Evolutionary conservation across 2,329 filamentous ascomycete genomes (phyloP), one percentile per base, ranked within the genome.

Genomic region (Aspergillaceae sp.): DNA sequence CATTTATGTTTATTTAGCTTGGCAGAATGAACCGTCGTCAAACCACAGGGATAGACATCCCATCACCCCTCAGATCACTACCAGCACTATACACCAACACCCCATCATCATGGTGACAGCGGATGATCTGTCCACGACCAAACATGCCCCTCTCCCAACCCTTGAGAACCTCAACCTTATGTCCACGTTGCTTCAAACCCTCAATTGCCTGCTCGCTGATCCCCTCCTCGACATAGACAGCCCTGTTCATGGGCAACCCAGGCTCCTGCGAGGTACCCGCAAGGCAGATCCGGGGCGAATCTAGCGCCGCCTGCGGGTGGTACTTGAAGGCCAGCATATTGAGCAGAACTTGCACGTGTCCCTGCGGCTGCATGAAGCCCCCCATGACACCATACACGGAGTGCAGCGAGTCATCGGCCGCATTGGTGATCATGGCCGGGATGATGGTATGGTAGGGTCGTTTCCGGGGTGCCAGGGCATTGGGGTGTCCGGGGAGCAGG

Each of bases 361-460:
- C 92, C 67, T 97, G 92, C 0, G 92, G 92, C 70, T 98, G 92
- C 86, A 97, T 97, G 69, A 94, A 97, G 2, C 89, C 91, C 44
- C 92, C 92, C 92, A 97, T 97, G 49, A 97, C 91, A 44, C 92
- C 92, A 59, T 91, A 96, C 0, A 94, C 86, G 3, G 81, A 85
- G 65, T 95, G 87, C 47, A 97, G 70, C 42, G 78, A 83, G 28
- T 80, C 79, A 56, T 94, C 88, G 4, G 72, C 70, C 11, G 79
- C 64, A 55, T 92, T 88, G 0, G 92, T 97, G 11, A 91, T 81
- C 65, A 97, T 77, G 0, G 86, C 91, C 0, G 92, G 91, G 58
- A 98, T 98, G 65, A 98, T 97, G 45, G 92, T 98, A 67, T 97
- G 92, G 68, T 97, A 98, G 0, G 92, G 92, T 40, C 92, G 71